Evolutionary conservation across 805 yeast genomes (phyloP).

Genomic region (Nakazawaea laoshanensis): DNA sequence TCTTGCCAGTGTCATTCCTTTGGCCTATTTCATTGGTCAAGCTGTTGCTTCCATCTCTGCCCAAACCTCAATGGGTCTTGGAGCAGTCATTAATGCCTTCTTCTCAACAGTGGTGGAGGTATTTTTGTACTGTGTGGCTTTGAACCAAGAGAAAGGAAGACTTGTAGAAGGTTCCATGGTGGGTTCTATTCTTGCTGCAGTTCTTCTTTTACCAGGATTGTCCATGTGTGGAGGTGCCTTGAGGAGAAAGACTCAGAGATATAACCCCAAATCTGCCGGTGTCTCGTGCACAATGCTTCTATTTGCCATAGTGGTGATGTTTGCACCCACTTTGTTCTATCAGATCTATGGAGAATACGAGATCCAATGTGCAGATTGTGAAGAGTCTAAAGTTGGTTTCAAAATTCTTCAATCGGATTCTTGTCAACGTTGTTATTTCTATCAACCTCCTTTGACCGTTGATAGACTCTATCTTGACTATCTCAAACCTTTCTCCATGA

Average conservation of each 20-base stretch:
- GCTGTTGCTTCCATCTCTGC: conserved; percentile 99
- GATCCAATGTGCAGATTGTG: conserved; percentile 59
- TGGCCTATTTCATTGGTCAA: conserved; percentile 96
- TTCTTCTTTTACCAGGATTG: conserved; percentile 81
- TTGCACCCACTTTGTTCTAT: conserved; percentile 85
- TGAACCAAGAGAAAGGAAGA: conserved; percentile 74
- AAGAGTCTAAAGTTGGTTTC: conserved; percentile 5
- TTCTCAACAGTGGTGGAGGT: conserved; percentile 95
- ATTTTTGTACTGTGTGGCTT: conserved; percentile 85
- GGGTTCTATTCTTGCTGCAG: conserved; percentile 91
- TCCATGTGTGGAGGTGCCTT: conserved; percentile 98
- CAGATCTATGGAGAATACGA: conserved; percentile 87
- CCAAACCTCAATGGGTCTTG: conserved; percentile 97
- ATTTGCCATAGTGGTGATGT: conserved; percentile 83
- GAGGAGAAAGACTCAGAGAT: conserved; percentile 85
- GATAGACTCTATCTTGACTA: conserved; percentile 58
- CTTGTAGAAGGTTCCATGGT: conserved; percentile 94
- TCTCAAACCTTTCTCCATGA: conserved; percentile 73
- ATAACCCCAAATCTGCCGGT: conserved; percentile 94
- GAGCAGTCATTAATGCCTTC: conserved; percentile 96
- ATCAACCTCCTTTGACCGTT: conserved; percentile 66
- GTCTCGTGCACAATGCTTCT: conserved; percentile 93
- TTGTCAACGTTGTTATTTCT: conserved; percentile 68
- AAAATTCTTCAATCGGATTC: conserved; percentile 15
- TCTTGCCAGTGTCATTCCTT: conserved; percentile 77